phyloP scores from a whole-genome alignment of 2,329 filamentous ascomycete species.

The Colletotrichum cereale region DNA sequence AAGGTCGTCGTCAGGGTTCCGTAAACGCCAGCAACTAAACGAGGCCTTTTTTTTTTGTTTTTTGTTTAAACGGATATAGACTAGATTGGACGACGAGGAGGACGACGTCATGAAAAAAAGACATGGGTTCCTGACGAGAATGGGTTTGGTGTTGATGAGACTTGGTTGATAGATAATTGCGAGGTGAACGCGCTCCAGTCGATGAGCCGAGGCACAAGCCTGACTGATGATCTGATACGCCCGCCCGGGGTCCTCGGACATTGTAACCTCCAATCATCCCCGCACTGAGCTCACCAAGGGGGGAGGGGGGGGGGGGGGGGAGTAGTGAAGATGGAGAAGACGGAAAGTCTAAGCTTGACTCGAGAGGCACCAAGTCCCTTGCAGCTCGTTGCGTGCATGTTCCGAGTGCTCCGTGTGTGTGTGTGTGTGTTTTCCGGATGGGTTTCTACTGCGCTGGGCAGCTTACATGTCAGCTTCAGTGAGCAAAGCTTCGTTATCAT shows the following conservation, averaged over 20 bases:
- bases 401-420: neutral
- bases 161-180: neutral
- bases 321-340: neutral
- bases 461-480: constrained; percentile 3
- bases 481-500: neutral
- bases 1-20: constrained; percentile 65
- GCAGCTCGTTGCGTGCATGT: neutral
- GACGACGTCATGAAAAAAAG: neutral
- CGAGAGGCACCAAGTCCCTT: neutral
- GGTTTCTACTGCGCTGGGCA: neutral
- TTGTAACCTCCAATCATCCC: constrained; percentile 7
- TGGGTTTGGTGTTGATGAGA: neutral
- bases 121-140: neutral
- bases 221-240: neutral
- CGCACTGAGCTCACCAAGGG: neutral
- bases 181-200: neutral
- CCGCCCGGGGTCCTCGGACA: constrained; percentile 20
- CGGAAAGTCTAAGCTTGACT: constrained; percentile 25
- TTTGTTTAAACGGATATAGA: too few species aligned
- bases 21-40: constrained; percentile 22
- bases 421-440: neutral
- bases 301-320: neutral
- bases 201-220: constrained; percentile 29
- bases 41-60: neutral
- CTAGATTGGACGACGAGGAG: neutral